Conservation (phyloP, 768 basidiomycete species). For the Suillus variegatus region DNA sequence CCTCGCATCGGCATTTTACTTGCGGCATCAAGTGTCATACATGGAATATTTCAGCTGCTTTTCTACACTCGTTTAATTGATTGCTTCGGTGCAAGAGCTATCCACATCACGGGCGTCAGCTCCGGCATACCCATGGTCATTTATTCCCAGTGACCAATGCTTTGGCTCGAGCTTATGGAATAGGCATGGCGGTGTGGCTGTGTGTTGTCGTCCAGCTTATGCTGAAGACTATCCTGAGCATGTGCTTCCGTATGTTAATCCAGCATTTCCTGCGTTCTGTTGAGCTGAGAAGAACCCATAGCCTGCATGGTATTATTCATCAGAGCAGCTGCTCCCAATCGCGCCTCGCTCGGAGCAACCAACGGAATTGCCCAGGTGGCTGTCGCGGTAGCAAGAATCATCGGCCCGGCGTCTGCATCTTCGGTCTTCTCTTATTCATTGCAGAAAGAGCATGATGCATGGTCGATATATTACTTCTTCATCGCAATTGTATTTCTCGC, state of each 20-base stretch:
- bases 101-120: conserved; percentile 29
- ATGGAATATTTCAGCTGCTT: conserved; percentile 54
- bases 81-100: conserved; percentile 48
- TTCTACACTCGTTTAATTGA: conserved; percentile 61
- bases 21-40: conserved; percentile 23
- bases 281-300: neutral
- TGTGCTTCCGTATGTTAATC: conserved; percentile 33
- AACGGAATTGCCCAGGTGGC: neutral
- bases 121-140: conserved; percentile 31
- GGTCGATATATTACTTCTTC: neutral
- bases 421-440: neutral
- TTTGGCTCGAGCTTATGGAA: conserved; percentile 24
- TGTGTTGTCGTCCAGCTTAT: conserved; percentile 26
- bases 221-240: conserved; percentile 22
- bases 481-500: neutral
- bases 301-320: neutral
- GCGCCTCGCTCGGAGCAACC: neutral
- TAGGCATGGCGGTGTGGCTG: conserved; percentile 27
- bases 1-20: conserved; percentile 32
- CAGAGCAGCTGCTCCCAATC: conserved; percentile 6
- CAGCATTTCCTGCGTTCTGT: neutral
- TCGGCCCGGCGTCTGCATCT: neutral
- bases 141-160: conserved; percentile 33
- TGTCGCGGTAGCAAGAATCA: neutral
- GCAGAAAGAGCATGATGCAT: neutral